These are phyloP conservation scores for Mycena galericulata DNA, from an alignment of 768 basidiomycete genomes.

Conservation along the genomic window DNA sequence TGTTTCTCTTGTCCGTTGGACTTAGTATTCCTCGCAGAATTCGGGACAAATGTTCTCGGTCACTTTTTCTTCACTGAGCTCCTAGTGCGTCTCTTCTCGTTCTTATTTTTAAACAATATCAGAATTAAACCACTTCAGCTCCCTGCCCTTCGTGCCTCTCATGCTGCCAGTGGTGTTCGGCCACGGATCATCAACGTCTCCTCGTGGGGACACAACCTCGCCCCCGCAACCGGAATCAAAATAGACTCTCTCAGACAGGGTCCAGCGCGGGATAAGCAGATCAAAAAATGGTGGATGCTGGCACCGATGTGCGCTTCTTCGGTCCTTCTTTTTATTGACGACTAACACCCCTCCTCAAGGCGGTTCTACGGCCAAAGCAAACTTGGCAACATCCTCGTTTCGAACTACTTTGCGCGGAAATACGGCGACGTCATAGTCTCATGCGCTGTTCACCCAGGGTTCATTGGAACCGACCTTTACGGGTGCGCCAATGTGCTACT, in stretches of 20 bases:
- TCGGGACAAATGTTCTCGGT: not conserved
- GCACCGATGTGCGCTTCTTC: not conserved
- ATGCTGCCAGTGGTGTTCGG: no score
- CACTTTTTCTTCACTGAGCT: slow-evolving; percentile 52
- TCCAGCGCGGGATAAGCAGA: not conserved
- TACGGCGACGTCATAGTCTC: not conserved
- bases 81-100: slow-evolving; percentile 47
- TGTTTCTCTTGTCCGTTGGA: not conserved
- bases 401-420: not conserved
- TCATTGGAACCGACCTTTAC: not conserved
- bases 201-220: no score
- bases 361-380: not conserved
- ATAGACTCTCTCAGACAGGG: not conserved
- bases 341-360: not conserved
- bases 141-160: no score
- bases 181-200: no score
- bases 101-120: no score
- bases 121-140: no score
- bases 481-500: not conserved
- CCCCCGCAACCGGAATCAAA: not conserved
- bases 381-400: not conserved
- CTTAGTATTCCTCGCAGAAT: not conserved
- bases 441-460: not conserved
- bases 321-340: no score
- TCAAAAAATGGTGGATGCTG: slow-evolving; percentile 50